Base-by-base conservation (phyloP, 2,329 filamentous ascomycete species). In the Apiospora sp. region DNA sequence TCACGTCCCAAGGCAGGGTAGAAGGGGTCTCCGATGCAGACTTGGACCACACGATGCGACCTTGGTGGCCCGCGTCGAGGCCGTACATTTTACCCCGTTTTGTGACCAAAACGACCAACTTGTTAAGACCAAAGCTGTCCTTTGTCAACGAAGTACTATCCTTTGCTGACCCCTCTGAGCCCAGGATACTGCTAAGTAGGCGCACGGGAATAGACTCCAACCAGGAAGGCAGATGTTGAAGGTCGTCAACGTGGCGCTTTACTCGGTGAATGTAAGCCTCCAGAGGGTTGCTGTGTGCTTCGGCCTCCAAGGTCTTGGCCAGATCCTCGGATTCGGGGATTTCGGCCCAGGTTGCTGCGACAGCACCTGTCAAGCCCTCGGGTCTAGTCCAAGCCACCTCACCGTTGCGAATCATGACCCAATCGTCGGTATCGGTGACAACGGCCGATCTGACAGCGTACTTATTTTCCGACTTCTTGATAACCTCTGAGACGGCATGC, bases 211-310 rank as follows among this genome's bases (percentile, higher is more conserved):
- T 85, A 22, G 86, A 86, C 74, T 90, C 87, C 3, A 97, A 82
- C 83, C 92, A 97, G 0, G 86, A 88, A 0, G 95, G 95, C 4
- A 98, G 87, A 76, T 92, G 87, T 79, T 93, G 86, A 51, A 98
- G 86, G 75, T 98, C 96, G 67, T 90, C 87, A 19, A 94, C 78
- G 80, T 99, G 96, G 67, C 96, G 93, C 75, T 89, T 92, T 19
- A 98, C 87, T 19, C 96, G 92, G 83, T 98, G 95, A 41, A 96
- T 84, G 79, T 98, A 99, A n/a, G 96, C 96, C 14, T 89, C 87
- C 7, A 94, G 79, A 3, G 94, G 87, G 79, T 93, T 97, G 78
- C 92, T 93, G 79, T 98, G 93, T 4, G 94, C 93, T 83, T 99
- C 96, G 34, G 93, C 90, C 76, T 97, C 93, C 10, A 98, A 86